Conservation (phyloP, 2,329 filamentous ascomycete genomes). For the Thelonectria rubi region DNA sequence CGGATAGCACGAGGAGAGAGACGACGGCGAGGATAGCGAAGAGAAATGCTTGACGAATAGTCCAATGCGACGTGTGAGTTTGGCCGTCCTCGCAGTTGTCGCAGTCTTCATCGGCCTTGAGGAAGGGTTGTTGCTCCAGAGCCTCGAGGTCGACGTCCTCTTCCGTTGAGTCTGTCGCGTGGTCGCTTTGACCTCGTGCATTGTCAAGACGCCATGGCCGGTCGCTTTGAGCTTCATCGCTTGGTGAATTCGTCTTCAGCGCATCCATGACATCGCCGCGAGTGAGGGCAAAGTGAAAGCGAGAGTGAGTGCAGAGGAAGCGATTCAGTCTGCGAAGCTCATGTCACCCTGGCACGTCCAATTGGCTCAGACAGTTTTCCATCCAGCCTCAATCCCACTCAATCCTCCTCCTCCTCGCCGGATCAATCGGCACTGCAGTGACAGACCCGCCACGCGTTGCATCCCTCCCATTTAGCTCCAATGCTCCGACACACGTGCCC, state of each 20-base stretch:
- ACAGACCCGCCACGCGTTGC: conserved; percentile 16
- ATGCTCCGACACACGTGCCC: conserved; percentile 30
- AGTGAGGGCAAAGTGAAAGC: background rate
- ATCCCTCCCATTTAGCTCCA: background rate
- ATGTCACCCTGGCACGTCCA: background rate
- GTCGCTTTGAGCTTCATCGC: conserved; percentile 15
- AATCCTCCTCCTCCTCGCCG: conserved; percentile 13
- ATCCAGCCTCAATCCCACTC: background rate
- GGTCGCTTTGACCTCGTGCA: background rate
- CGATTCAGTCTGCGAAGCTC: background rate
- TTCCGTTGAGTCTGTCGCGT: conserved; percentile 11
- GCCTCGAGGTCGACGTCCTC: conserved; percentile 17
- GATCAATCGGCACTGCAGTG: conserved; percentile 36
- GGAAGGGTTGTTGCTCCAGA: conserved; percentile 26
- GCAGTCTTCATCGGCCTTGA: background rate
- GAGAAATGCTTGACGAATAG: conserved; percentile 25
- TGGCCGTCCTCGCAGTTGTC: background rate
- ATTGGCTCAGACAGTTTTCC: too few relatives aligned
- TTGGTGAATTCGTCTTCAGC: background rate
- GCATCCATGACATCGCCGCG: conserved; percentile 20
- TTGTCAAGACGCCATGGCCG: conserved; percentile 1
- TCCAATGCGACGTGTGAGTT: background rate
- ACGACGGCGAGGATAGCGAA: conserved; percentile 37
- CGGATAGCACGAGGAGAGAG: conserved; percentile 37
- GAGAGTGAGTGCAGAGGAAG: background rate